Percentiles rank a stretch among this genome's conserved stretches.
Evolutionary conservation across 1,139 yeast genomes (phyloP).

Genomic region (Taphrina betulina): DNA sequence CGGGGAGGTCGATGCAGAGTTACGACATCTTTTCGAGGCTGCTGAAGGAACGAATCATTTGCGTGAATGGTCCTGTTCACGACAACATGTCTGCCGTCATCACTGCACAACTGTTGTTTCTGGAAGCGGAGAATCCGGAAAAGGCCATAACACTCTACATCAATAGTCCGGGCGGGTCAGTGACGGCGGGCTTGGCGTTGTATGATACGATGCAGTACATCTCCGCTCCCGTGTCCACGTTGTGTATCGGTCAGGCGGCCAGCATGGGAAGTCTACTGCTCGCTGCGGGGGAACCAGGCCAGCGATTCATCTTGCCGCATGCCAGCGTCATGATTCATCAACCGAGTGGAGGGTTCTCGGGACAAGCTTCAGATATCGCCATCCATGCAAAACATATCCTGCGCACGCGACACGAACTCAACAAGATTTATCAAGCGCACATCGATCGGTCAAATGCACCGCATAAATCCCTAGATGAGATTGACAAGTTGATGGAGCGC

Average conservation of each 20-base stretch:
- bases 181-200: slow-evolving; percentile 45
- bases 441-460: slow-evolving; percentile 37
- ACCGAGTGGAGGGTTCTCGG: slow-evolving; percentile 44
- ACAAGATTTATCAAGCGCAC: slow-evolving; percentile 42
- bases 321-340: slow-evolving; percentile 46
- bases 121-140: slow-evolving; percentile 43
- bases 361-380: slow-evolving; percentile 42
- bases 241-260: slow-evolving; percentile 46
- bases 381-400: slow-evolving; percentile 45
- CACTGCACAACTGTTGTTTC: slow-evolving; percentile 44
- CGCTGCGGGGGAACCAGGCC: slow-evolving; percentile 42
- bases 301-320: slow-evolving; percentile 43
- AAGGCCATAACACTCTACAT: slow-evolving; percentile 44
- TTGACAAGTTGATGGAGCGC: slow-evolving; percentile 42
- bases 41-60: slow-evolving; percentile 43
- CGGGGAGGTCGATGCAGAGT: slow-evolving; percentile 33
- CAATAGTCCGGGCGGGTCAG: slow-evolving; percentile 46
- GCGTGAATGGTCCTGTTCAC: slow-evolving; percentile 42
- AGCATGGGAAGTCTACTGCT: slow-evolving; percentile 45
- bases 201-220: slow-evolving; percentile 46
- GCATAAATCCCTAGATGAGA: slow-evolving; percentile 37
- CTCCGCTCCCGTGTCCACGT: slow-evolving; percentile 44
- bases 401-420: slow-evolving; percentile 42
- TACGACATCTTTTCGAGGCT: slow-evolving; percentile 40
- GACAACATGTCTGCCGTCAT: slow-evolving; percentile 43